Base-by-base conservation (phyloP, 345 rosid species). In the Hibiscus mutabilis region DNA sequence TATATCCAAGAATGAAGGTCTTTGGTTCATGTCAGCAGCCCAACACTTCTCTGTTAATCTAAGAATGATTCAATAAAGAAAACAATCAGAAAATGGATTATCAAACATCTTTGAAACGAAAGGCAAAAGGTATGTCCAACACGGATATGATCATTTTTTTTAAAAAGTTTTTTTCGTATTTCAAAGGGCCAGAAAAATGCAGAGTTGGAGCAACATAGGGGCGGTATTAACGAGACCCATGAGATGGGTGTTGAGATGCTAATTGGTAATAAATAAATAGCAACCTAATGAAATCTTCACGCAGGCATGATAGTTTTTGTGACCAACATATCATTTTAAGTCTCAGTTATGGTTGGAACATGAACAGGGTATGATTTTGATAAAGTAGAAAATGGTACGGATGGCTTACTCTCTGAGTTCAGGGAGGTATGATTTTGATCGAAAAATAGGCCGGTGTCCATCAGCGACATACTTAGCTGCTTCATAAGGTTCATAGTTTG, bases 391-490 rank as follows among this genome's bases (percentile, higher is more conserved):
- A 65, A 42, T 29, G 31, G 49, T 6, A 57, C n/a, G 61, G 70
- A 66, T 55, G 49, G 79, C 97, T 82, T 85, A 95, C 99, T 92
- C 97, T 88, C 84, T 85, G 70, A 95, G 74, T 31, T 92, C 97
- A 3, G 86, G 84, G 76, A 76, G 75, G 73, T 79, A 90, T 77
- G 90, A 95, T 84, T 92, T 95, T 22, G 94, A 74, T 53, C 85
- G 97, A 78, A 87, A 92, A 49, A 57, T 62, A 62, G 99, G 99
- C 67, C 97, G 87, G 66, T 89, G 93, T 65, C 97, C 99, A 21
- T 92, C 97, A 35, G 97, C 89, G 78, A 88, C 97, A 70, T 82
- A 79, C 82, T 92, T 95, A 49, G 99, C 97, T 73, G 99, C 96
- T 83, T 95, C 99, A 71, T 92, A 92, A 49, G 99, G 97, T 81